These are phyloP conservation scores for Talaromyces trachyspermus DNA, from an alignment of 495 filamentous ascomycete genomes.

Conservation along the genomic window DNA sequence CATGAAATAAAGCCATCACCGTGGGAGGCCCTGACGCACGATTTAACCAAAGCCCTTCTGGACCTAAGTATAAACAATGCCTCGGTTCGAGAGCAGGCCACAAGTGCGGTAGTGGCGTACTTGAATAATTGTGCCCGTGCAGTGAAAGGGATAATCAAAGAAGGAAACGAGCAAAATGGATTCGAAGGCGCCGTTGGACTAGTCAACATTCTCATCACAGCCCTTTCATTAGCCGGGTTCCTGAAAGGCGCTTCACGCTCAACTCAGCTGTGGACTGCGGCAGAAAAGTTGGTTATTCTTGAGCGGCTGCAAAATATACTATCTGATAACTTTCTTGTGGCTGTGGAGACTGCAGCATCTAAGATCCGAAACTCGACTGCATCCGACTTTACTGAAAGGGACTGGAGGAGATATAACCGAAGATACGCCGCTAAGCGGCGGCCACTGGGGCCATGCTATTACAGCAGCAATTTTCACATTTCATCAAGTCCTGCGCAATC, in stretches of 20 bases:
- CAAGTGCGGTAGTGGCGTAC: slow-evolving; percentile 56
- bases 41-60: slow-evolving; percentile 71
- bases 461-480: slow-evolving; percentile 75
- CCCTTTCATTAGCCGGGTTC: slow-evolving; percentile 81
- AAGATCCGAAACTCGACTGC: slow-evolving; percentile 61
- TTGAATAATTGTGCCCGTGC: slow-evolving; percentile 55
- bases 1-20: slow-evolving; percentile 78
- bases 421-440: slow-evolving; percentile 72
- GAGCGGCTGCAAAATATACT: slow-evolving; percentile 61
- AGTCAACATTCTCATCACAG: slow-evolving; percentile 58
- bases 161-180: slow-evolving; percentile 34
- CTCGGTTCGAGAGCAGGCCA: slow-evolving; percentile 52
- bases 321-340: slow-evolving; percentile 73
- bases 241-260: slow-evolving; percentile 70
- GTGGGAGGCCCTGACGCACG: slow-evolving; percentile 76
- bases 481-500: slow-evolving; percentile 73
- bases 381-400: slow-evolving; percentile 43
- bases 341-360: slow-evolving; percentile 80
- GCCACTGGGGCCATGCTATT: slow-evolving; percentile 90
- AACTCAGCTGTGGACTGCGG: slow-evolving; percentile 67
- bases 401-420: slow-evolving; percentile 79
- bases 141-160: slow-evolving; percentile 32
- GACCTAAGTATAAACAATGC: slow-evolving; percentile 64
- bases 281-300: slow-evolving; percentile 63
- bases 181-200: slow-evolving; percentile 41